These are phyloP conservation scores for Trichoderma sp. DNA, from an alignment of 2,329 filamentous ascomycete genomes.

Conservation along the genomic window DNA sequence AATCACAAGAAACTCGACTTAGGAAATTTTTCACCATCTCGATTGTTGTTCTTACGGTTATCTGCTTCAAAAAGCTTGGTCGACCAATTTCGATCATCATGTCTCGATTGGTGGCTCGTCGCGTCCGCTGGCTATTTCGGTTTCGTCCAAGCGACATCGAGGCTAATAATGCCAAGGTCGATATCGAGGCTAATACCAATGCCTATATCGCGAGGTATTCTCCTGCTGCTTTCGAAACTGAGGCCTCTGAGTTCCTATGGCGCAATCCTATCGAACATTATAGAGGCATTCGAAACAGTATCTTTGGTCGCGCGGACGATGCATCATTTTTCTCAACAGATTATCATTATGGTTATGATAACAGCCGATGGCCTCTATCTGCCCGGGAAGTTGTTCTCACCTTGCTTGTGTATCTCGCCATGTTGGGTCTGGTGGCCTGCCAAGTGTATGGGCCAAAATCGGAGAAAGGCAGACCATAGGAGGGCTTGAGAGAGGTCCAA, in stretches of 20 bases:
- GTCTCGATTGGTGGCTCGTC: background rate
- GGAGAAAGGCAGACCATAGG: background rate
- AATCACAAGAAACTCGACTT: rapidly evolving
- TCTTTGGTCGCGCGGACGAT: background rate
- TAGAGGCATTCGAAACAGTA: background rate
- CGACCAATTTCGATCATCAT: background rate
- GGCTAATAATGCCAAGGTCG: background rate
- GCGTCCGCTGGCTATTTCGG: background rate
- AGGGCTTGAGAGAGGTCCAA: background rate
- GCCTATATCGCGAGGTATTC: background rate
- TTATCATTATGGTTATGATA: background rate
- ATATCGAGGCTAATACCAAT: background rate
- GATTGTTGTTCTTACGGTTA: background rate
- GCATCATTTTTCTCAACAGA: background rate
- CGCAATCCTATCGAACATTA: background rate
- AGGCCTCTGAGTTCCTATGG: background rate
- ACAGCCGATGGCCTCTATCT: background rate
- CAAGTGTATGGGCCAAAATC: background rate
- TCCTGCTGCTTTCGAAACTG: background rate
- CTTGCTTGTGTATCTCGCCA: background rate
- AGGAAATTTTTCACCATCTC: background rate
- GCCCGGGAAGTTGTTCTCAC: background rate
- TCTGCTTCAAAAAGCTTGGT: background rate
- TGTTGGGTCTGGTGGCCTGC: background rate
- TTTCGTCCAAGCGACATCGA: background rate